A percentile compares a stretch with the other conserved stretches of the same genome.
phyloP scores from a whole-genome alignment of 1,139 yeast species.

The Magnusiomyces sp. region DNA sequence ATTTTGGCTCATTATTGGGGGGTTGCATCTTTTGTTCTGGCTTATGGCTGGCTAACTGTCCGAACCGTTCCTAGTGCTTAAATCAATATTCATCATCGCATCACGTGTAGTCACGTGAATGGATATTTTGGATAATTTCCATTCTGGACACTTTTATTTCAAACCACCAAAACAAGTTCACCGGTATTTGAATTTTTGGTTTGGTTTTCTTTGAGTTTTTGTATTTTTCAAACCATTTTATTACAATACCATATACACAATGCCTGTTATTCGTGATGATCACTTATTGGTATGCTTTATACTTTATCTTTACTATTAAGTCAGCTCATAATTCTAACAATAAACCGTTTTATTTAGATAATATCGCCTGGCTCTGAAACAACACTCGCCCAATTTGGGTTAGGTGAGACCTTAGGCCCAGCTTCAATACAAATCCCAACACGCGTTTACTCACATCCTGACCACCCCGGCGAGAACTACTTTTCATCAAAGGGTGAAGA shows the following conservation, averaged over 20 bases:
- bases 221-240: too few relatives aligned
- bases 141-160: background rate
- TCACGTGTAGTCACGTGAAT: too few relatives aligned
- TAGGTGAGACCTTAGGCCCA: slow-evolving; percentile 69
- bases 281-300: slow-evolving; percentile 35
- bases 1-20: too few relatives aligned
- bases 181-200: too few relatives aligned
- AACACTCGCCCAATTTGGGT: slow-evolving; percentile 73
- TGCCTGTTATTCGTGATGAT: slow-evolving; percentile 58
- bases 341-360: slow-evolving; percentile 31
- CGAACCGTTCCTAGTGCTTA: too few relatives aligned
- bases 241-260: slow-evolving; percentile 19
- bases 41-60: too few relatives aligned
- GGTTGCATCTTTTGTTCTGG: too few relatives aligned
- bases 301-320: background rate
- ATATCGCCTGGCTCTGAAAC: slow-evolving; percentile 74
- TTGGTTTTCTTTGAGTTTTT: too few relatives aligned
- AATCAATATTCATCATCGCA: too few relatives aligned
- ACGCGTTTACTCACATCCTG: slow-evolving; percentile 51
- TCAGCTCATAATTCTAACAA: slow-evolving; percentile 19
- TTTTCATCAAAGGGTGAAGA: slow-evolving; percentile 37
- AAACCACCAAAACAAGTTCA: background rate
- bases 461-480: slow-evolving; percentile 29
- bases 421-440: slow-evolving; percentile 74
- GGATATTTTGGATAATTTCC: too few relatives aligned